Conservation (phyloP, 345 rosid genomes). For the Eucalyptus polyanthemos region DNA sequence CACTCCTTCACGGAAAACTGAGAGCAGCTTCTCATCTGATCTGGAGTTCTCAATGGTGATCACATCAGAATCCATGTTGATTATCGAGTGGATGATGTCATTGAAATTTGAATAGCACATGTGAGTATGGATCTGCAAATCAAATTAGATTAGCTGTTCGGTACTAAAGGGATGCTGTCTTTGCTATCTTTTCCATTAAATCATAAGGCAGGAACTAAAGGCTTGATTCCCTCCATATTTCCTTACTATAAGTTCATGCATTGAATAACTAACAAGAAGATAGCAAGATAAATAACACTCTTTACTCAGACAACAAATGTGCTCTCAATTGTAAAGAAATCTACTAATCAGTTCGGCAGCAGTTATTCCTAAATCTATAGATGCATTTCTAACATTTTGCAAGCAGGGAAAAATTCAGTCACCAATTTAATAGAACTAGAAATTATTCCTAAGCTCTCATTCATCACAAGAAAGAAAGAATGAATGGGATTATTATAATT, state of each 20-base stretch:
- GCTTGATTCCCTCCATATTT: not conserved
- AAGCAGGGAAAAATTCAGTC: not conserved
- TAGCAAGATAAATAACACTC: not conserved
- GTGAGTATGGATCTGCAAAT: slow-evolving; percentile 81
- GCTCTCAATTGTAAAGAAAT: not conserved
- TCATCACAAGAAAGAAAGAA: not conserved
- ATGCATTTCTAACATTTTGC: not conserved
- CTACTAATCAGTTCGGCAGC: not conserved
- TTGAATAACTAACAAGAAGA: not conserved
- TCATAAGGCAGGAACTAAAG: not conserved
- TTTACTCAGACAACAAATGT: not conserved
- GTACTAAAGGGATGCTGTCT: not conserved
- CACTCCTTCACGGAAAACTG: slow-evolving; percentile 95
- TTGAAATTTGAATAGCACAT: slow-evolving; percentile 99
- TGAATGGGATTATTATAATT: not conserved
- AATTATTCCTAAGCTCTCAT: not conserved
- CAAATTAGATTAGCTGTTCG: not conserved
- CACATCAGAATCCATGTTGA: slow-evolving; percentile 96
- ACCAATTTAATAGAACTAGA: not conserved
- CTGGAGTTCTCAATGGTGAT: slow-evolving; percentile 98
- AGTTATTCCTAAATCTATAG: not conserved
- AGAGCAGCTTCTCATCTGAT: slow-evolving; percentile 92
- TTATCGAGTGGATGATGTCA: slow-evolving; percentile 92
- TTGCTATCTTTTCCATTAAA: not conserved
- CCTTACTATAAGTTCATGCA: not conserved